Evolutionary conservation across 2,329 filamentous ascomycete genomes (phyloP).

Genomic region (Cladorrhinum sp.): DNA sequence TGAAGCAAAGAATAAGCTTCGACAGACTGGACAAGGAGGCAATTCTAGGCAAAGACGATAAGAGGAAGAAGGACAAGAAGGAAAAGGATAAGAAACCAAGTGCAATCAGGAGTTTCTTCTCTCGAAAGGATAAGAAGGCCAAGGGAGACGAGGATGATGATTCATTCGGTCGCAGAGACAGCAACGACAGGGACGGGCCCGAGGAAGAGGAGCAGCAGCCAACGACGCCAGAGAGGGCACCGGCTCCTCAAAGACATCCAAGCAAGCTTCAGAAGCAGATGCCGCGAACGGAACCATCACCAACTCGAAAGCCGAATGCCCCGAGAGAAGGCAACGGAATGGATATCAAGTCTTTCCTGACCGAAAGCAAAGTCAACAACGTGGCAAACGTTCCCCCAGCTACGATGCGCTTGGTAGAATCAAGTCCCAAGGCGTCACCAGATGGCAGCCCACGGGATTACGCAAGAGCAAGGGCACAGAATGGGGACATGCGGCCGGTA

Average conservation of each 20-base stretch:
- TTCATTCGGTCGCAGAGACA: constrained; percentile 55
- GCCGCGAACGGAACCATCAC: constrained; percentile 48
- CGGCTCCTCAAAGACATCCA: constrained; percentile 51
- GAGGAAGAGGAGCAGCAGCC: constrained; percentile 43
- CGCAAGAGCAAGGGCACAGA: constrained; percentile 37
- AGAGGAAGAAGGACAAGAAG: constrained; percentile 70
- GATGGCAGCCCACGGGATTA: constrained; percentile 29
- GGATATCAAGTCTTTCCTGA: constrained; percentile 42
- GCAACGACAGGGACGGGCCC: constrained; percentile 38
- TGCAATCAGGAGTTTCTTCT: constrained; percentile 59
- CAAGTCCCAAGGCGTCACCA: constrained; percentile 24
- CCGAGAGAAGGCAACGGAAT: constrained; percentile 33
- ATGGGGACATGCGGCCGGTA: constrained; percentile 48
- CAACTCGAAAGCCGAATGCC: constrained; percentile 39
- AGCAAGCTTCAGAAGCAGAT: constrained; percentile 71
- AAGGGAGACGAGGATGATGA: constrained; percentile 58
- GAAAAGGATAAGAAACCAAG: constrained; percentile 66
- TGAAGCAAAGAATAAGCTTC: constrained; percentile 62
- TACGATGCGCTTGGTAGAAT: constrained; percentile 58
- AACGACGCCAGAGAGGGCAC: constrained; percentile 44
- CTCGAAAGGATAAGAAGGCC: constrained; percentile 60
- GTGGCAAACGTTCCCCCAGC: constrained; percentile 55
- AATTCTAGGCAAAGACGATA: constrained; percentile 60
- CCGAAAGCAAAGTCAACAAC: constrained; percentile 47
- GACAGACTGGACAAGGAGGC: constrained; percentile 69